These are phyloP conservation scores for Termitomyces sp. DNA, from an alignment of 768 basidiomycete species.

Conservation along the genomic window DNA sequence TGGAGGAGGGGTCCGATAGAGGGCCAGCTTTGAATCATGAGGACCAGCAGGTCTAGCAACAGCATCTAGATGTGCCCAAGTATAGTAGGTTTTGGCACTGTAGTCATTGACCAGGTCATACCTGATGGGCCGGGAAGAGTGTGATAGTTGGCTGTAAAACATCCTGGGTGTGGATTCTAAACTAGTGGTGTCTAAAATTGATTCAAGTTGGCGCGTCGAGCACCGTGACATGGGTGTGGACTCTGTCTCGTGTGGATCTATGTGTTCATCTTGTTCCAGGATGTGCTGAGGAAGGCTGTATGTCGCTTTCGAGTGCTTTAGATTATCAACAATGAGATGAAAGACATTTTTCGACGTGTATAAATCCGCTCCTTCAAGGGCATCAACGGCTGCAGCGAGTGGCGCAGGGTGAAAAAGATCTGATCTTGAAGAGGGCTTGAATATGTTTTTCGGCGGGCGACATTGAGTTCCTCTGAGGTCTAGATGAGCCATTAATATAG, in stretches of 20 bases:
- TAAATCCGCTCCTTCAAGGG: constrained; percentile 5
- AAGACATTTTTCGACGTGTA: constrained; percentile 19
- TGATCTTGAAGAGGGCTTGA: constrained; percentile 22
- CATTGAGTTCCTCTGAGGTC: constrained; percentile 52
- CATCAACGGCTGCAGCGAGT: constrained; percentile 30
- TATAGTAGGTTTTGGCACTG: constrained; percentile 12
- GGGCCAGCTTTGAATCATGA: constrained; percentile 25
- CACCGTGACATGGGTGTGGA: neutral
- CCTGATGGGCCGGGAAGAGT: neutral
- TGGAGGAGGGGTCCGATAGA: constrained; percentile 34
- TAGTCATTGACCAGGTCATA: constrained; percentile 13
- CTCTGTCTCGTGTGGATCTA: neutral
- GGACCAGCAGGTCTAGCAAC: neutral
- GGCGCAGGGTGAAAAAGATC: constrained; percentile 41
- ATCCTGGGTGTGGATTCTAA: constrained; percentile 7
- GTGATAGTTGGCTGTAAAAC: constrained; percentile 13
- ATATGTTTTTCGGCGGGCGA: constrained; percentile 14
- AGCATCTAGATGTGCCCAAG: constrained; percentile 2
- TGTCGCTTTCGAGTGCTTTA: constrained; percentile 12
- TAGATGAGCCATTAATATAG: constrained; percentile 18
- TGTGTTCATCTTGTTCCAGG: neutral
- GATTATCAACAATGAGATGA: constrained; percentile 19
- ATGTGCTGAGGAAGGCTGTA: neutral
- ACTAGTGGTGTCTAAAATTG: neutral
- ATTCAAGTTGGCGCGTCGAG: neutral